Base-by-base conservation (phyloP, 768 basidiomycete species). In the Lactarius psammicola region DNA sequence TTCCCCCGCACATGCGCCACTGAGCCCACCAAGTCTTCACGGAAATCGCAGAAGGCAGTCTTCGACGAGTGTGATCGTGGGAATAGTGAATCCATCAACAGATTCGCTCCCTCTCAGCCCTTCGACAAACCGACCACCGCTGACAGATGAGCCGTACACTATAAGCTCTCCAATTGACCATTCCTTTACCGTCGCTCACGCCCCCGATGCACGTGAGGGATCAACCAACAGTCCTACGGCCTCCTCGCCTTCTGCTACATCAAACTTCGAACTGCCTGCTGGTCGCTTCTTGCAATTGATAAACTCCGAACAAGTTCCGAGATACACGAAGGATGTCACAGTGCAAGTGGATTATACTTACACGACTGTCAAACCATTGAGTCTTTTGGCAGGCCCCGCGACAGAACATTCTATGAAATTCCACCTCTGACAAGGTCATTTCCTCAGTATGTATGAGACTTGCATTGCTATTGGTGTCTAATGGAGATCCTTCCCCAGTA, bases 271-370 rank as follows among this genome's bases (percentile, higher is more conserved):
- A 4, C 17, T 62, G 7, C 65, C 65, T 2, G 56, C 58, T 5
- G 60, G 56, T 53, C 65, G 65, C 23, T 28, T 53, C 17, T 49
- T 66, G 17, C 36, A 33, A 31, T 44, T 42, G 9, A 58, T 66
- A 31, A n/a, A 58, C 42, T 59, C 65, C 30, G 60, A 66, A 7
- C 56, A 66, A 44, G 26, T 66, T 15, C 61, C 65, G 36, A 56
- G 65, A n/a, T 66, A 66, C 61, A 28, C 49, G 6, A 62, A 54
- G 61, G 13, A n/a, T 6, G 13, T 26, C 13, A 53, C 9, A 0
- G 62, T 66, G 65, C 33, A 58, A 66, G 60, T 62, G 15, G n/a
- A 10, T 1, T 20, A 33, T 38, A 34, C 2, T 33, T 6, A 31
- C 13, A 7, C 1, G 42, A 20, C 38, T n/a, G 13, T 13, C 10